These are phyloP conservation scores for Cornus florida DNA, from an alignment of 148 eudicot genomes.

Conservation along the genomic window DNA sequence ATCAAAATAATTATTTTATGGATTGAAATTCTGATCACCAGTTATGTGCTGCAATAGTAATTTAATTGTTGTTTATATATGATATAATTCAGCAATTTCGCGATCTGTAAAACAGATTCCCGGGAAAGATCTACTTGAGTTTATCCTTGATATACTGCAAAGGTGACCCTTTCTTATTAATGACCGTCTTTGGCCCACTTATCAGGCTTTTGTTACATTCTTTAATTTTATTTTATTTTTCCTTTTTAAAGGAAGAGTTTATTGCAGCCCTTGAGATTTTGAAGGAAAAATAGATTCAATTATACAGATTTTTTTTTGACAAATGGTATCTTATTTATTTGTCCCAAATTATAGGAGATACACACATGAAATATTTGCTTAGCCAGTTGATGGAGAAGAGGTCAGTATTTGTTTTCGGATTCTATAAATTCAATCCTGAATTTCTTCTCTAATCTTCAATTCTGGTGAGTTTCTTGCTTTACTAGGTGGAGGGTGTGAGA, in stretches of 20 bases:
- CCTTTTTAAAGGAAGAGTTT: too few species aligned
- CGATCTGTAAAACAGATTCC: constrained; percentile 5
- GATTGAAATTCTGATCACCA: not conserved
- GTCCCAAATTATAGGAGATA: constrained; percentile 15
- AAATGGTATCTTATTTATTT: not conserved
- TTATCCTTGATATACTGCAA: constrained; percentile 19
- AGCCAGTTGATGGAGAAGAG: constrained; percentile 22
- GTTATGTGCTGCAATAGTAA: not conserved
- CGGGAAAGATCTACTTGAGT: constrained; percentile 9
- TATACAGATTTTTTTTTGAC: not conserved
- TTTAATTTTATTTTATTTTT: too few species aligned
- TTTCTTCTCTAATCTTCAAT: not conserved
- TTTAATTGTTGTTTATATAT: not conserved
- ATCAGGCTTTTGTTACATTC: not conserved
- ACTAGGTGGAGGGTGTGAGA: constrained; percentile 10
- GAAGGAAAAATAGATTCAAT: not conserved
- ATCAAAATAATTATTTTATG: not conserved
- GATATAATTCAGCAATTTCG: not conserved
- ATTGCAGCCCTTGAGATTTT: not conserved
- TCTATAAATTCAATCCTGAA: not conserved
- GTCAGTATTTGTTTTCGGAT: constrained; percentile 2
- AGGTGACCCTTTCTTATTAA: constrained; percentile 6
- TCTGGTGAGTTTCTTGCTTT: not conserved
- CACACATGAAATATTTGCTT: constrained; percentile 13
- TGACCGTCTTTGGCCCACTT: not conserved